These are phyloP conservation scores for Zymoseptoria ardabiliae DNA, from an alignment of 2,329 filamentous ascomycete genomes.

Conservation along the genomic window DNA sequence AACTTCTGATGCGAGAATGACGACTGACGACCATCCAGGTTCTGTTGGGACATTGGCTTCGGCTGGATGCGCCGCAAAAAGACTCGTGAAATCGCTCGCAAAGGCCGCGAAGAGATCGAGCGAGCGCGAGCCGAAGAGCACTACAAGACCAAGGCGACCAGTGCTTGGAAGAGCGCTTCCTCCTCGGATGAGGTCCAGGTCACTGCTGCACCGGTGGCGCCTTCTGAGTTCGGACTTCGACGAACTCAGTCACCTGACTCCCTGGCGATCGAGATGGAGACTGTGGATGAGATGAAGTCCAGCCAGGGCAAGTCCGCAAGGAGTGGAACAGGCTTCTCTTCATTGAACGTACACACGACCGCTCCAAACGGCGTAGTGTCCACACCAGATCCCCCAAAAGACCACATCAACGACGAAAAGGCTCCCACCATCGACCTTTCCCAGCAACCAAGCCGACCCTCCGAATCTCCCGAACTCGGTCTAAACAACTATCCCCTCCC, in stretches of 20 bases:
- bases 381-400: not conserved
- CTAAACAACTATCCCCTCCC: not conserved
- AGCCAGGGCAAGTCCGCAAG: not conserved
- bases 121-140: conserved; percentile 32
- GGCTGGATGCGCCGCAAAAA: conserved; percentile 58
- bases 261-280: not conserved
- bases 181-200: not conserved
- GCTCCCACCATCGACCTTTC: not conserved
- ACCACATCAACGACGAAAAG: not conserved
- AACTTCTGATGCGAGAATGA: not conserved
- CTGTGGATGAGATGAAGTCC: not conserved
- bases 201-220: conserved; percentile 2
- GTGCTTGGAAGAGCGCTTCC: not conserved
- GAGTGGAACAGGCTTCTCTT: not conserved
- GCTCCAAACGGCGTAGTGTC: not conserved
- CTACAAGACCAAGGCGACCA: not conserved
- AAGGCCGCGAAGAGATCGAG: conserved; percentile 44
- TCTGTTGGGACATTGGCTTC: conserved; percentile 57
- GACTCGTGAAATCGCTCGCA: conserved; percentile 55
- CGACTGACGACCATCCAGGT: conserved; percentile 25
- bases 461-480: not conserved
- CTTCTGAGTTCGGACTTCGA: not conserved
- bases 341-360: not conserved
- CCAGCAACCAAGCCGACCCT: not conserved
- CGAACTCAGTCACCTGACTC: conserved; percentile 6